phyloP scores from a whole-genome alignment of 495 filamentous ascomycete species.

The Penicillium bovifimosum region DNA sequence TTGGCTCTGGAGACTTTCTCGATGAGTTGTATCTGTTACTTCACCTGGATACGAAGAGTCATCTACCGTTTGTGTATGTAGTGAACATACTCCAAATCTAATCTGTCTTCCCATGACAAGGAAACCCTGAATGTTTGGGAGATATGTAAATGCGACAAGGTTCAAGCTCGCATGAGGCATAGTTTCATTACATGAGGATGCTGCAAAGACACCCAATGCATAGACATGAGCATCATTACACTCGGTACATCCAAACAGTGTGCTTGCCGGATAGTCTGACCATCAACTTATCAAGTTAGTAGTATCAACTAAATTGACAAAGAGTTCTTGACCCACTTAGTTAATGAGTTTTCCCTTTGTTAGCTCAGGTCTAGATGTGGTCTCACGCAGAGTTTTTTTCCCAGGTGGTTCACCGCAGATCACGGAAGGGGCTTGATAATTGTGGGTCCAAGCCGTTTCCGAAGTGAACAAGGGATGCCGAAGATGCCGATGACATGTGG shows the following conservation, averaged over 20 bases:
- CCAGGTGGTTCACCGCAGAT: constrained; percentile 17
- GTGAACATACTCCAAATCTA: background rate
- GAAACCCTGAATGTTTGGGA: no score
- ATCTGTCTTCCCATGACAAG: no score
- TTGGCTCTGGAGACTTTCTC: background rate
- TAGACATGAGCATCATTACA: background rate
- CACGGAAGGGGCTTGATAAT: constrained; percentile 11
- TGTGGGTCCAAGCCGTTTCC: constrained; percentile 20
- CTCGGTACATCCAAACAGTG: background rate
- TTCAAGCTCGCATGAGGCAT: no score
- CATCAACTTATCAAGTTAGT: background rate
- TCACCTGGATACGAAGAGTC: no score
- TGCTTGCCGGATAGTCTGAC: no score
- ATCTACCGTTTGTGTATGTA: no score
- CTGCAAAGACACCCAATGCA: no score
- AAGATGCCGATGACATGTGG: constrained; percentile 4
- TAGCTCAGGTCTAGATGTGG: background rate
- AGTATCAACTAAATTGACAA: background rate
- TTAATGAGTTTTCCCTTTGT: background rate
- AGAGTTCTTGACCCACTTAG: background rate
- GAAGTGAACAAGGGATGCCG: constrained; percentile 4
- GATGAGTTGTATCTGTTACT: no score
- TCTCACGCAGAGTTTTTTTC: constrained; percentile 7
- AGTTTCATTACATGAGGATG: no score
- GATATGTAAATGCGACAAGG: no score